Evolutionary conservation across 805 yeast species (phyloP), one percentile per base, ranked within the genome.

Genomic region (Ogataea paradorogensis): DNA sequence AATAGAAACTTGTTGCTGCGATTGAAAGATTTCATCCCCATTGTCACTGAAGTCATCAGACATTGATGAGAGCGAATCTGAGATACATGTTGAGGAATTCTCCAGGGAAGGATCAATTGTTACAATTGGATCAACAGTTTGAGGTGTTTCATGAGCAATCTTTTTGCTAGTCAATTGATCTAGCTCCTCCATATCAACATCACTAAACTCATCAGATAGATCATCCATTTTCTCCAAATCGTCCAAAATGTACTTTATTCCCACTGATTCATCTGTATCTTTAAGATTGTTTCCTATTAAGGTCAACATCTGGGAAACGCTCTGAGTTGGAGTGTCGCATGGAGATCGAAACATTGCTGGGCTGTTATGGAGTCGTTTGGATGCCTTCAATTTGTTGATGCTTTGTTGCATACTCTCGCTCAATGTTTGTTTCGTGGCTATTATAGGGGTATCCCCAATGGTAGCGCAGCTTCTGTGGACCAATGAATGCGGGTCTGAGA

Each of bases 371-470:
- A 42, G 51, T 25, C 50, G 40, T 22, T 65, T 71, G 35, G 62
- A 53, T 0, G 74, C 65, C 42, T 64, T 67, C 16, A 73, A 53
- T 38, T 75, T 59, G 30, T 44, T 43, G 9, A 72, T 48, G 10
- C 65, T 53, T 2, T 73, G 73, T 8, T 68, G 41, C 47, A 47
- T 44, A 33, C 59, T 58, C 22, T 57, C 56, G 43, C 57, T 51
- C 22, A 49, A 38, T 2, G 56, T 47, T 27, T 48, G 49, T 27
- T 52, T 59, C 1, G 51, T 48, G n/a, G 61, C 58, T 20, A 58
- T 51, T 7, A 58, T 51, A 6, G 53, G 52, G 9, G 27, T 31
- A n/a, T 40, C 35, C 9, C 33, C 46, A n/a, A 40, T 27, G 24
- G 50, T 43, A 3, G 22, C 21, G 9, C 28, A 9, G 5, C 57